phyloP scores from a whole-genome alignment of 345 rosid species.

The Salix koriyanagi region DNA sequence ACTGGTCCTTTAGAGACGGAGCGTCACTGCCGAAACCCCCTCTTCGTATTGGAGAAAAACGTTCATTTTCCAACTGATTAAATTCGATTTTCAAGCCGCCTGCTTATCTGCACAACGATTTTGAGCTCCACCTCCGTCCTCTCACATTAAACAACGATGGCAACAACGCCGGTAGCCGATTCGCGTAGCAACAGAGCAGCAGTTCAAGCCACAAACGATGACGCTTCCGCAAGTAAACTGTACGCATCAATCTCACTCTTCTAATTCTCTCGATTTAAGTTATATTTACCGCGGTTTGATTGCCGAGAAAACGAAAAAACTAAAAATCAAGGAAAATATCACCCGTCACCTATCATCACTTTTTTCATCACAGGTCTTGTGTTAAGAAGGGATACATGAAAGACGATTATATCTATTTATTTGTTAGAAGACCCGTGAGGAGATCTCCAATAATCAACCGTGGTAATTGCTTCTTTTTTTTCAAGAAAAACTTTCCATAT shows the following conservation, averaged over 20 bases:
- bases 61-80: too few species aligned
- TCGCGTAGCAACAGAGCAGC: constrained; percentile 74
- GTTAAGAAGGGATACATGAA: constrained; percentile 82
- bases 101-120: too few species aligned
- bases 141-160: constrained; percentile 20
- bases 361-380: constrained; percentile 60
- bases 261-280: background rate
- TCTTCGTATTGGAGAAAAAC: too few species aligned
- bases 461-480: constrained; percentile 35
- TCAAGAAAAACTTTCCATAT: too few species aligned
- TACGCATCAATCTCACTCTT: constrained; percentile 20
- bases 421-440: constrained; percentile 81
- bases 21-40: too few species aligned
- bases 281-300: background rate
- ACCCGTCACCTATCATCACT: background rate
- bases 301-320: background rate
- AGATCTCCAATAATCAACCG: constrained; percentile 93
- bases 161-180: constrained; percentile 35
- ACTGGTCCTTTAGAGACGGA: too few species aligned
- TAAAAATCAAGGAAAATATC: background rate
- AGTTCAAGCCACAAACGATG: constrained; percentile 95
- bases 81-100: too few species aligned
- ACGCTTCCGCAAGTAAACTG: constrained; percentile 94
- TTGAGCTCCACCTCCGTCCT: too few species aligned
- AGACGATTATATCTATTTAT: constrained; percentile 79